These are phyloP conservation scores for Clonostachys sp. DNA, from an alignment of 2,329 filamentous ascomycete species.

Conservation along the genomic window DNA sequence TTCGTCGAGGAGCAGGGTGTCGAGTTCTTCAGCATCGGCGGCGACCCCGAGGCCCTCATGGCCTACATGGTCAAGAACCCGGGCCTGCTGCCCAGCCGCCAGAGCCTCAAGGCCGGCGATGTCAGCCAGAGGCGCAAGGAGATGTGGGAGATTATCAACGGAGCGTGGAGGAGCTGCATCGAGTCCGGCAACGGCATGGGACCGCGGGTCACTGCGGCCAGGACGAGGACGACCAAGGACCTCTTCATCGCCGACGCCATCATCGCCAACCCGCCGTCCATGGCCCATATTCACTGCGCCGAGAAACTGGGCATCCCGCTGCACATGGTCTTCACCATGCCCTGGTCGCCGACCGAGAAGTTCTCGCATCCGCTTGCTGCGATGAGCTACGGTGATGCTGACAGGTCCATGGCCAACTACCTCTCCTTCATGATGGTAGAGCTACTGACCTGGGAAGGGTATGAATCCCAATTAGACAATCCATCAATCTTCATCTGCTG, in stretches of 20 bases:
- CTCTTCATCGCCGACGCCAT: conserved; percentile 80
- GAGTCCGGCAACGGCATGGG: conserved; percentile 4
- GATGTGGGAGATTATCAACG: conserved; percentile 49
- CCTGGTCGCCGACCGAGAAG: conserved; percentile 90
- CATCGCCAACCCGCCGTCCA: conserved; percentile 93
- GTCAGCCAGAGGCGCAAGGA: conserved; percentile 85
- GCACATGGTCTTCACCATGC: conserved; percentile 97
- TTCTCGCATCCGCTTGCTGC: conserved; percentile 76
- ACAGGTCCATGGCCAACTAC: conserved; percentile 64
- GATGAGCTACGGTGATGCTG: conserved; percentile 22
- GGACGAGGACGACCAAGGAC: conserved; percentile 38
- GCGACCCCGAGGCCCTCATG: conserved; percentile 93
- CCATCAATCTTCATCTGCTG: conserved; percentile 1
- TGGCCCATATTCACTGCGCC: conserved; percentile 96
- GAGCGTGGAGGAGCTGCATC: conserved; percentile 22
- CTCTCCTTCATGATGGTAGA: conserved; percentile 96
- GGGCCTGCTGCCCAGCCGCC: conserved; percentile 85
- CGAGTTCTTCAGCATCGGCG: conserved; percentile 82
- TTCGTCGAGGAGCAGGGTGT: conserved; percentile 95
- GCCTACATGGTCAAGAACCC: conserved; percentile 88
- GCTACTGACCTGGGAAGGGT: conserved; percentile 70
- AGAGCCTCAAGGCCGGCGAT: conserved; percentile 81
- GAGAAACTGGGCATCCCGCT: conserved; percentile 91
- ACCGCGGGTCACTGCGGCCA: too few species aligned
- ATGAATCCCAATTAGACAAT: background rate